Evolutionary conservation across 345 rosid genomes (phyloP).

Genomic region (Garcia nutans): DNA sequence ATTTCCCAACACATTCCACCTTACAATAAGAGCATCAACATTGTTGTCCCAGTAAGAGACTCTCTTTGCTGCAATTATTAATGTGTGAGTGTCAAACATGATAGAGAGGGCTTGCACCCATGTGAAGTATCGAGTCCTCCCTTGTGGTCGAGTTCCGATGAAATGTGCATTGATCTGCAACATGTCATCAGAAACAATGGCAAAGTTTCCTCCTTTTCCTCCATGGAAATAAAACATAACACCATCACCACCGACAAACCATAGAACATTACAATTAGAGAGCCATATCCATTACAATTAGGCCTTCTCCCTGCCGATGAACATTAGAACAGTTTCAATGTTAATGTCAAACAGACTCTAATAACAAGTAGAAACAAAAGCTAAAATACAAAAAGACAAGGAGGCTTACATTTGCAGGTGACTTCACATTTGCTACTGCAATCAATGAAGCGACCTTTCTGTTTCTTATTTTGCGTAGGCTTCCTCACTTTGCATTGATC

Average conservation of each 20-base stretch:
- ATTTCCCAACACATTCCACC: too few relatives aligned
- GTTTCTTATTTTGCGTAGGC: slow-evolving; percentile 50
- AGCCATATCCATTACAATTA: slow-evolving; percentile 72
- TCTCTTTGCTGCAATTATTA: slow-evolving; percentile 58
- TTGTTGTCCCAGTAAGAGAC: slow-evolving; percentile 56
- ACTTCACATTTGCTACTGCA: slow-evolving; percentile 87
- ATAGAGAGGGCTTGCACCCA: slow-evolving; percentile 84
- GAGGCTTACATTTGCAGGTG: slow-evolving; percentile 68
- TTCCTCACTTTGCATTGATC: slow-evolving; percentile 62
- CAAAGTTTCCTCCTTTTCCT: slow-evolving; percentile 77
- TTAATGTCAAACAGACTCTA: too few relatives aligned
- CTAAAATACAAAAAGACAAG: neutral
- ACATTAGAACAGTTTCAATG: neutral
- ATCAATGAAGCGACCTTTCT: slow-evolving; percentile 64
- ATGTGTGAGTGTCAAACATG: slow-evolving; percentile 67
- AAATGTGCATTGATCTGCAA: slow-evolving; percentile 87
- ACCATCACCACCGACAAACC: slow-evolving; percentile 85
- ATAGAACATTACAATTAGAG: slow-evolving; percentile 81
- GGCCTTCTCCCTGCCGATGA: slow-evolving; percentile 59
- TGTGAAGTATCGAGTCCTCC: slow-evolving; percentile 79
- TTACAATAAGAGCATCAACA: slow-evolving; percentile 52
- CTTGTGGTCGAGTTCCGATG: slow-evolving; percentile 76
- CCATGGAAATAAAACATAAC: slow-evolving; percentile 94
- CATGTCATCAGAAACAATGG: slow-evolving; percentile 66
- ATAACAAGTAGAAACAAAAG: too few relatives aligned